These are phyloP conservation scores for Epicoccum nigrum DNA, from an alignment of 2,329 filamentous ascomycete species.

Conservation along the genomic window DNA sequence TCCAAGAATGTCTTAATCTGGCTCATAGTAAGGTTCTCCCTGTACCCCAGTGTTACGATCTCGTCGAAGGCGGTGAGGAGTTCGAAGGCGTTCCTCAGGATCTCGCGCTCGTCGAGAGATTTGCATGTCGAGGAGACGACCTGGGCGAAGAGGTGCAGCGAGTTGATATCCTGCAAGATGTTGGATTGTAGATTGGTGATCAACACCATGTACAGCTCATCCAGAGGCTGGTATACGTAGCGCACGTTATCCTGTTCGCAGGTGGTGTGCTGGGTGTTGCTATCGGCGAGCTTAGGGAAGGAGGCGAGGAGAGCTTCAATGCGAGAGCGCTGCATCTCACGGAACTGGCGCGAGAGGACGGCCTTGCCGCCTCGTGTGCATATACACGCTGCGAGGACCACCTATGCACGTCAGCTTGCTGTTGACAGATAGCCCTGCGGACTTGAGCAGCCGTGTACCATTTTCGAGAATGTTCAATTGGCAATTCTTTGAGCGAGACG, in stretches of 20 bases:
- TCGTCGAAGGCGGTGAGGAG: constrained; percentile 96
- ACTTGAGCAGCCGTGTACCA: constrained; percentile 31
- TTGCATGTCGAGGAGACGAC: constrained; percentile 97
- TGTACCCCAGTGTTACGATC: constrained; percentile 91
- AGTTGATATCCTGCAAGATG: constrained; percentile 98
- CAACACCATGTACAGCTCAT: constrained; percentile 99
- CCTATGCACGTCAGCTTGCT: constrained; percentile 60
- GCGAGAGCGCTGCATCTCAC: constrained; percentile 94
- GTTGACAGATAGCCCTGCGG: constrained; percentile 5
- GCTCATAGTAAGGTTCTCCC: constrained; percentile 92
- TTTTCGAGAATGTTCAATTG: constrained; percentile 24
- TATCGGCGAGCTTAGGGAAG: constrained; percentile 96
- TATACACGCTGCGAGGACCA: constrained; percentile 98
- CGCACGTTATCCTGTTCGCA: constrained; percentile 99
- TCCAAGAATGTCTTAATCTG: constrained; percentile 99
- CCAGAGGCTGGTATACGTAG: constrained; percentile 98
- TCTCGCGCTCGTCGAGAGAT: constrained; percentile 93
- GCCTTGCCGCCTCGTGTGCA: constrained; percentile 98
- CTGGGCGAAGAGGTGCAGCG: constrained; percentile 95
- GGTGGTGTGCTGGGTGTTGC: constrained; percentile 94
- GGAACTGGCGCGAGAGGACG: constrained; percentile 95
- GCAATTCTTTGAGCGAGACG: background rate
- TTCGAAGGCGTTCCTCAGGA: constrained; percentile 92
- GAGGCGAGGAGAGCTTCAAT: constrained; percentile 96
- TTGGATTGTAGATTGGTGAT: constrained; percentile 99